Base-by-base conservation (phyloP, 208 protist species). In the Leishmania tropica region DNA sequence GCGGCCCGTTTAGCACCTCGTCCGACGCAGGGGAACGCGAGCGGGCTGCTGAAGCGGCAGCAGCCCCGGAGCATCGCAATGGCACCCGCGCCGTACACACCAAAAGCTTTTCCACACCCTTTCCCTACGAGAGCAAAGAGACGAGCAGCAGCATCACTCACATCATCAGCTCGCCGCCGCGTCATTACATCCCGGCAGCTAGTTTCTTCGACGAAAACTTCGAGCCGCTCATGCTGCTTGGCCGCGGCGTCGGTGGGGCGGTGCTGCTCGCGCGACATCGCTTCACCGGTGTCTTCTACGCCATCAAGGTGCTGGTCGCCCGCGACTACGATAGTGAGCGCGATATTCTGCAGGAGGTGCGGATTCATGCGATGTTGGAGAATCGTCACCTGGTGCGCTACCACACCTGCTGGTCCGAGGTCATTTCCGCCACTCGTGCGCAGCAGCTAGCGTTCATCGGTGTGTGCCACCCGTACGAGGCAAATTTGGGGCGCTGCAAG, bases 121-220 rank as follows among this genome's bases (percentile, higher is more conserved):
- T 72, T 31, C 47, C 72, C 78, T 40, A 31, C 54, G 74, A 68
- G 19, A 75, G 71, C 24, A 45, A 47, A 7, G 80, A 45, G 28
- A 76, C 3, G 4, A n/a, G 76, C 73, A 80, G 76, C 73, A 80
- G 76, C 58, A 28, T 62, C n/a, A 80, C 77, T 53, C 83, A 85
- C 11, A 78, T 65, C 83, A 75, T 85, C 71, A 73, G 73, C 45
- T 72, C 83, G 11, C 60, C 58, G 56, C 53, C 75, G 47, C 47
- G 42, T 6, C 79, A 58, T 77, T 85, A 82, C 68, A 42, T 65
- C 15, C 68, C 85, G 2, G 54, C 62, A 31, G 79, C 78, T 0
- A 94, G 90, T 75, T 98, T 98, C 76, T 97, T 98, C 80, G 95
- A 98, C 76, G 92, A 95, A 24, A 96, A 97, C 83, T 98, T 96